Conservation (phyloP, 2,329 filamentous ascomycete species). For the Xylariaceae sp. region DNA sequence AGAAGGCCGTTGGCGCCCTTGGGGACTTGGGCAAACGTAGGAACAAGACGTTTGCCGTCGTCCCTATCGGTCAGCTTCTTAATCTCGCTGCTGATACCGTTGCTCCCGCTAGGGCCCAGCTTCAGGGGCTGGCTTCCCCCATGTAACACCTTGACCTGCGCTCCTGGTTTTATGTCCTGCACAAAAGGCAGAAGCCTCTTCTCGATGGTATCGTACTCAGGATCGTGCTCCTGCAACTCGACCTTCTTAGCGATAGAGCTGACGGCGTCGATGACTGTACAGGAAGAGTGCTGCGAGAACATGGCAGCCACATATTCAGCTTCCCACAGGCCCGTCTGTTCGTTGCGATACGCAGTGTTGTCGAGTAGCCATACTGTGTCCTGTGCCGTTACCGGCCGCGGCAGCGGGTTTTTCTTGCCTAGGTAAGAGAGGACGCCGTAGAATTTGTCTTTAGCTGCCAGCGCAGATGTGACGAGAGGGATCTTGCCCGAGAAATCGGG, state of each 20-base stretch:
- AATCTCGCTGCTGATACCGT: constrained; percentile 73
- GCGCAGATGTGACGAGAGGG: constrained; percentile 32
- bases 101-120: constrained; percentile 72
- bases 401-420: constrained; percentile 61
- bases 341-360: constrained; percentile 77
- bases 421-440: constrained; percentile 56
- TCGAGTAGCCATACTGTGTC: constrained; percentile 90
- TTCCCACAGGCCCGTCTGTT: constrained; percentile 65
- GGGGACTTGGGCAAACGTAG: constrained; percentile 57
- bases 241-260: constrained; percentile 72
- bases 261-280: constrained; percentile 70
- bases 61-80: constrained; percentile 56
- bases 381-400: constrained; percentile 62
- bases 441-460: constrained; percentile 36
- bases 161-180: constrained; percentile 74
- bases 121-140: constrained; percentile 51
- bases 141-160: constrained; percentile 70
- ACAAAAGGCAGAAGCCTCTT: constrained; percentile 78
- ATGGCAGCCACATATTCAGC: constrained; percentile 84
- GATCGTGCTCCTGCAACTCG: constrained; percentile 66
- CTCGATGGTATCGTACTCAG: constrained; percentile 65
- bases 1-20: constrained; percentile 59
- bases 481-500: constrained; percentile 40
- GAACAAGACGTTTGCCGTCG: constrained; percentile 51
- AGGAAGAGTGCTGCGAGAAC: constrained; percentile 74